Evolutionary conservation across 768 basidiomycete genomes (phyloP).

Genomic region (Hirschioporus abietinus): DNA sequence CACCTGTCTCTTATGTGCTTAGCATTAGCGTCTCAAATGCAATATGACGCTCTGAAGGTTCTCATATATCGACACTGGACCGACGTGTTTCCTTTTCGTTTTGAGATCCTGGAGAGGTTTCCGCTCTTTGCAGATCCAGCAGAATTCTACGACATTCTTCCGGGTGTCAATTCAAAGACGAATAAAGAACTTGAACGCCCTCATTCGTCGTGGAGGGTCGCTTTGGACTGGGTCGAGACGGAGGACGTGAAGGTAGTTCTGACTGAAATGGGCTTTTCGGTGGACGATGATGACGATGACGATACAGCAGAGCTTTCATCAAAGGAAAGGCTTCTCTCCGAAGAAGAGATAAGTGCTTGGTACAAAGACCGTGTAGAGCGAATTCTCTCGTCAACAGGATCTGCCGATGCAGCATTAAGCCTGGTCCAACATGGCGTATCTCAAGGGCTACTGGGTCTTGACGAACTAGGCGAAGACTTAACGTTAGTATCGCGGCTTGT

Average conservation of each 20-base stretch:
- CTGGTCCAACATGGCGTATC: conserved; percentile 85
- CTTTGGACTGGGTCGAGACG: conserved; percentile 56
- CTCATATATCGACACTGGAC: conserved; percentile 54
- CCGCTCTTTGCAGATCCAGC: conserved; percentile 70
- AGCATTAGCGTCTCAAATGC: conserved; percentile 56
- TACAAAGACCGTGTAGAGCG: conserved; percentile 60
- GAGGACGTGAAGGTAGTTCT: conserved; percentile 39
- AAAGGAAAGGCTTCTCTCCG: conserved; percentile 31
- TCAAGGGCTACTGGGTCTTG: conserved; percentile 69
- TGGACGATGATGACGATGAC: not conserved
- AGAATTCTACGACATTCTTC: conserved; percentile 57
- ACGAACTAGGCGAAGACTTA: conserved; percentile 87
- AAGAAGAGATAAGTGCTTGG: conserved; percentile 61
- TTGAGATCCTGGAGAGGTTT: conserved; percentile 63
- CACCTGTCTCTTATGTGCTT: conserved; percentile 57
- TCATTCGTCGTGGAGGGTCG: conserved; percentile 42
- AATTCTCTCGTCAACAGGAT: conserved; percentile 62
- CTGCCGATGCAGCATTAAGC: conserved; percentile 74
- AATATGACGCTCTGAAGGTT: conserved; percentile 51
- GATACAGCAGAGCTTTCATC: conserved; percentile 6
- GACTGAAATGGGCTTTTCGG: conserved; percentile 11
- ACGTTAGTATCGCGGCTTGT: conserved; percentile 81
- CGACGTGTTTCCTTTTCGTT: conserved; percentile 63
- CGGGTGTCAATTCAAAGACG: conserved; percentile 45
- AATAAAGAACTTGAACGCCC: conserved; percentile 36